These are phyloP conservation scores for Aspergillus neoniger DNA, from an alignment of 2,329 filamentous ascomycete genomes.

Conservation along the genomic window DNA sequence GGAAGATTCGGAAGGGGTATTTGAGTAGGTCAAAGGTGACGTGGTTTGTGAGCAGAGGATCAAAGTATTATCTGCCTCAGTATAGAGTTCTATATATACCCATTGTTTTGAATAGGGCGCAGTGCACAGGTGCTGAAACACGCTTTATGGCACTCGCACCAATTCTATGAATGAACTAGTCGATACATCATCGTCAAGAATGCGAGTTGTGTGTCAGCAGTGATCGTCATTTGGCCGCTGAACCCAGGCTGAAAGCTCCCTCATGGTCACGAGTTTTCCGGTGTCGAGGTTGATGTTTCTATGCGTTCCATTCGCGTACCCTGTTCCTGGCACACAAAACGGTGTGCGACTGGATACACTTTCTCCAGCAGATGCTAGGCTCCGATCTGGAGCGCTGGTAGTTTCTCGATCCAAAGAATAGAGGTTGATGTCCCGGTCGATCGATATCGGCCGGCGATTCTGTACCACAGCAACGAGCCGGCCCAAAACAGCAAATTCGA, in stretches of 20 bases:
- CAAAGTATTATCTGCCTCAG: not conserved
- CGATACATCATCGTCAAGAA: not conserved
- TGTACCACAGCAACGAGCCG: constrained; percentile 46
- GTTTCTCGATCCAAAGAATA: not conserved
- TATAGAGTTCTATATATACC: not conserved
- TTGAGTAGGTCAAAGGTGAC: constrained; percentile 31
- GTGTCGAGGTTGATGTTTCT: constrained; percentile 15
- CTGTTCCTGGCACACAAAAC: not conserved
- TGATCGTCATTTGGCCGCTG: constrained; percentile 11
- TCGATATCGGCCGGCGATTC: constrained; percentile 23
- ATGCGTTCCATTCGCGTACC: constrained; percentile 4
- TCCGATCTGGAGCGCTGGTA: constrained; percentile 18
- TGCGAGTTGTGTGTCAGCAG: not conserved
- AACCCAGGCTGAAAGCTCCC: constrained; percentile 26
- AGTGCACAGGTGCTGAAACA: not conserved
- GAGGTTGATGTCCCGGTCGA: not conserved
- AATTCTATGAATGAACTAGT: not conserved
- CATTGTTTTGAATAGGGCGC: not conserved
- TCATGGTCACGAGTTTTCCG: constrained; percentile 26
- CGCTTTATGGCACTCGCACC: not conserved
- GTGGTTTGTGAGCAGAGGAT: constrained; percentile 15
- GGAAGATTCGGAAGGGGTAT: constrained; percentile 35
- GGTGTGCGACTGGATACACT: not conserved
- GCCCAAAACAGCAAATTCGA: constrained; percentile 59
- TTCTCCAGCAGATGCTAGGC: constrained; percentile 21